Conservation (phyloP, 2,329 filamentous ascomycete species). For the Cyclaneusma minus region DNA sequence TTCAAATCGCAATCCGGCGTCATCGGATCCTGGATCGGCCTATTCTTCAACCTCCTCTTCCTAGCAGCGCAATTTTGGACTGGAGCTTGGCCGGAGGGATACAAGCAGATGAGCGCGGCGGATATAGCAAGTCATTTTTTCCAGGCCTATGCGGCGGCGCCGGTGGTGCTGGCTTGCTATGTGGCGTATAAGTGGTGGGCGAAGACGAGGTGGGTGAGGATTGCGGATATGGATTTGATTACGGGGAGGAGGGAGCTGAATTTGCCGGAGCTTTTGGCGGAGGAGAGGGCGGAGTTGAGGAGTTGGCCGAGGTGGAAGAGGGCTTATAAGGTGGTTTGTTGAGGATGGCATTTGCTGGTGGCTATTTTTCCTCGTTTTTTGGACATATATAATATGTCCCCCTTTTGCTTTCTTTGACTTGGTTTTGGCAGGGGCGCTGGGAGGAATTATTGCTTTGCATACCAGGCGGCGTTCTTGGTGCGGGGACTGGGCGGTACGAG, state of each 20-base stretch:
- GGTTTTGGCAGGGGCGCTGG: too few relatives aligned
- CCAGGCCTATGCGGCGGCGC: constrained; percentile 52
- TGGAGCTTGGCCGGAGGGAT: constrained; percentile 60
- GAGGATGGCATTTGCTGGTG: constrained; percentile 1
- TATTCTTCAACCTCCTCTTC: constrained; percentile 60
- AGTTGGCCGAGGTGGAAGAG: constrained; percentile 66
- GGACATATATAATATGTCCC: too few relatives aligned
- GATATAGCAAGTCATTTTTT: constrained; percentile 54
- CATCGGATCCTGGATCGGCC: constrained; percentile 64
- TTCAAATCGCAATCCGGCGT: constrained; percentile 71
- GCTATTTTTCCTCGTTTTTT: constrained; percentile 1
- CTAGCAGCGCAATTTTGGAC: constrained; percentile 81
- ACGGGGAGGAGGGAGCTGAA: constrained; percentile 80
- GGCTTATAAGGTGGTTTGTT: constrained; percentile 60
- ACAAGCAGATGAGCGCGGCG: constrained; percentile 24
- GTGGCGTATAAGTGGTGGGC: constrained; percentile 62
- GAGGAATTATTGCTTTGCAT: too few relatives aligned
- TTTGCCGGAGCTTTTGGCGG: constrained; percentile 58
- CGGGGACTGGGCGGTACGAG: too few relatives aligned
- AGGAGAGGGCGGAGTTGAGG: constrained; percentile 62
- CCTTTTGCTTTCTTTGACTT: too few relatives aligned
- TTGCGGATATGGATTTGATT: constrained; percentile 68
- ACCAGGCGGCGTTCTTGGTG: too few relatives aligned
- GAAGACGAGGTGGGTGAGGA: constrained; percentile 49
- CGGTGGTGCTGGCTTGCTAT: constrained; percentile 54